Evolutionary conservation across 1,139 yeast genomes (phyloP), one percentile per base, ranked within the genome.

Genomic region (Saccharomyces hybrid): DNA sequence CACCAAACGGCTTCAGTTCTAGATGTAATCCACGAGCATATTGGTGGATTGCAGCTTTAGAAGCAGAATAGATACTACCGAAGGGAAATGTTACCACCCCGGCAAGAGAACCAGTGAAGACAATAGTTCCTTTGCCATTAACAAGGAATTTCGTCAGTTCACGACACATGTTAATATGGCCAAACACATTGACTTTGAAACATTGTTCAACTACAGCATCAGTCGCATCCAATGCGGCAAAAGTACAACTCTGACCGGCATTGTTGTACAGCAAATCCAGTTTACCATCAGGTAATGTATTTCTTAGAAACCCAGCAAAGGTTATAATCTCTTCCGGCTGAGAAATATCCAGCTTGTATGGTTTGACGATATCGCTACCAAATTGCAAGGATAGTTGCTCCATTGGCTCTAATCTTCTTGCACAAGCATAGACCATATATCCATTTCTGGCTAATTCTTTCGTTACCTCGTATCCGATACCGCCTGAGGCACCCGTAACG

Each of bases 401-500:
- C 86, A 88, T 84, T 2, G 80, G 79, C 47, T 75, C 84, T 32
- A 81, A 66, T 60, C 90, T 76, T 65, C 96, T 77, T 1, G 96
- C 93, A 50, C 88, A 85, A 0, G 88, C 88, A 65, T 77, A 83
- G 1, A 88, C 93, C 55, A 73, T 75, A 70, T 78, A 84, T 2
- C 89, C 89, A 56, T 82, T 72, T 16, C 71, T 68, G 14, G 88
- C 84, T 57, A 87, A 75, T 62, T 85, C 89, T 54, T 78, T 75
- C 31, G 91, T 82, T 9, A 85, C 73, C 16, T 83, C 81, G 65
- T 73, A 80, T 3, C 95, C 96, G 59, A 88, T 88, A 11, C 95
- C 96, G 0, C 91, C 84, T 0, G 93, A 85, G 16, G 88, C 88
- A 7, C 95, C 96, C 0, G 95, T 88, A 32, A 88, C 79, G 47